Evolutionary conservation across 2,329 filamentous ascomycete species (phyloP), one percentile per base, ranked within the genome.

Genomic region (Trichoderma cornu-damae): DNA sequence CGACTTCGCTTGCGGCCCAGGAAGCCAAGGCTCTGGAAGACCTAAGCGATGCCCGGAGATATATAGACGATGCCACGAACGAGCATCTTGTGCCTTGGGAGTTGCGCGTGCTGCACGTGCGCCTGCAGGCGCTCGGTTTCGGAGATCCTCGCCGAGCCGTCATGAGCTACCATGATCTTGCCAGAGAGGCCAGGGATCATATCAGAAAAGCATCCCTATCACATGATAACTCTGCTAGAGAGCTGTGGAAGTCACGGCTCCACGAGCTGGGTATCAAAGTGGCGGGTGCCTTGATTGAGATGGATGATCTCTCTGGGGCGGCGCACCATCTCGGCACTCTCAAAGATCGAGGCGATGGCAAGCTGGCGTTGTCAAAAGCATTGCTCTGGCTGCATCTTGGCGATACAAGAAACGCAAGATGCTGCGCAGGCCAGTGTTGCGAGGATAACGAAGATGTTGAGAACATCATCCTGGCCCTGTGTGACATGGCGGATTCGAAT

Each of bases 81-180:
- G 72, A 74, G 54, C 87, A 88, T 68, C 79, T 96, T 0, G 88
- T 93, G 0, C 93, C 93, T 0, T 99, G 94, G 92, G 82, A 87
- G 40, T 79, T 99, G 52, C 84, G 94, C 6, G 81, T 96, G 2
- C 79, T 97, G 14, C 86, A 87, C 6, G 88, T 96, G 7, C 82
- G 92, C 1, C 79, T 97, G 18, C 90, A 96, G 64, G 90, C 89
- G 0, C 81, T 96, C 44, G 90, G 90, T 1, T 95, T 94, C 62
- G 87, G 87, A 3, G 94, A 99, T 71, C 83, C 86, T 49, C 81
- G 93, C 4, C 81, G 92, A 60, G 88, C 89, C 3, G 86, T 99
- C 58, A 93, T 94, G 79, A 89, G 88, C 43, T 90, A 96, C 69
- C 96, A 96, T 68, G 91, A 96, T 61, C 79, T 97, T 2, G 91